A percentile compares a stretch with the other conserved stretches of the same genome.
Evolutionary conservation across 2,329 filamentous ascomycete species (phyloP).

Genomic region (Pezicula radicicola): DNA sequence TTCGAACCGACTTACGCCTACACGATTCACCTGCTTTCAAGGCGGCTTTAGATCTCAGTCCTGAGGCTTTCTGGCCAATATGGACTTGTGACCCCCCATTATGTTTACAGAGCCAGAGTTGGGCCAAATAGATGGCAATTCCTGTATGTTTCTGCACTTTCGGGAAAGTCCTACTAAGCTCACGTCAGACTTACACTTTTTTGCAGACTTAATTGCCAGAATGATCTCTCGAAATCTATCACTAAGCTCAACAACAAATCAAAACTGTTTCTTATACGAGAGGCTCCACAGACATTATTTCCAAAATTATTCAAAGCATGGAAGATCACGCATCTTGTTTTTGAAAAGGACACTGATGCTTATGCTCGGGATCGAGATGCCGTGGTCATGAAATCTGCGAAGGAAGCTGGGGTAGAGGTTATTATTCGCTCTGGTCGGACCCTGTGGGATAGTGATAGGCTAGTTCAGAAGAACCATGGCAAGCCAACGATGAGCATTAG

Average conservation of each 20-base stretch:
- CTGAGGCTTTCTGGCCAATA: constrained; percentile 67
- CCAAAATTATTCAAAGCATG: constrained; percentile 72
- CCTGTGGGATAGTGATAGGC: constrained; percentile 69
- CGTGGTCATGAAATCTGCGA: constrained; percentile 54
- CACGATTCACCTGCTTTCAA: constrained; percentile 74
- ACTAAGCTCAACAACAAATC: constrained; percentile 67
- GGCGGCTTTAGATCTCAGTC: constrained; percentile 67
- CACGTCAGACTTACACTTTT: constrained; percentile 2
- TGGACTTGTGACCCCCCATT: constrained; percentile 80
- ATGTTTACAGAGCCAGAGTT: constrained; percentile 69
- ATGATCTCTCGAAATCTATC: constrained; percentile 65
- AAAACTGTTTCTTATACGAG: constrained; percentile 69
- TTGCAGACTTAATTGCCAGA: constrained; percentile 66
- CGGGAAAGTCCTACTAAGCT: background rate
- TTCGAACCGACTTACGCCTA: constrained; percentile 72
- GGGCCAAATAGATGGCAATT: constrained; percentile 75
- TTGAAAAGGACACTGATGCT: constrained; percentile 75
- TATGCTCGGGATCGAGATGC: constrained; percentile 66
- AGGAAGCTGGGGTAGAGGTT: constrained; percentile 64
- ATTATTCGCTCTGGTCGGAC: constrained; percentile 64
- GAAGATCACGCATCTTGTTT: constrained; percentile 73
- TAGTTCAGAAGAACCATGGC: constrained; percentile 62
- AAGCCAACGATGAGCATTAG: constrained; percentile 74
- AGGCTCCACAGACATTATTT: constrained; percentile 68
- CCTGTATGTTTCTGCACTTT: constrained; percentile 37